phyloP scores from a whole-genome alignment of 768 basidiomycete genomes.

The Boletus insuetus region DNA sequence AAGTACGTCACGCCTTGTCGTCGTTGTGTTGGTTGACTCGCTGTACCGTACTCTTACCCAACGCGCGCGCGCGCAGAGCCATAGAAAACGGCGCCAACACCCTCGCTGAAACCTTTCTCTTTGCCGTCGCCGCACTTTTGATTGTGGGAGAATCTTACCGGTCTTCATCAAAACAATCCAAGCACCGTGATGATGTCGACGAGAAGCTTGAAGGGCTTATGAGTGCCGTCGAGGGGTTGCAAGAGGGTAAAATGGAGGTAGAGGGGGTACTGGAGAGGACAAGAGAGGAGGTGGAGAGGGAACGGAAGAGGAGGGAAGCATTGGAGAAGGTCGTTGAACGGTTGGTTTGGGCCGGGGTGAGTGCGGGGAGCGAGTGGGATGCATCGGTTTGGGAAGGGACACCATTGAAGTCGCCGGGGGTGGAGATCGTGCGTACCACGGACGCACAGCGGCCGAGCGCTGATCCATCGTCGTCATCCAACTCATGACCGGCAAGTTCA shows the following conservation, averaged over 20 bases:
- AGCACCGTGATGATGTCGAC: slow-evolving; percentile 69
- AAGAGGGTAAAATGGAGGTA: slow-evolving; percentile 38
- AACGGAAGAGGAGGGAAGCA: slow-evolving; percentile 52
- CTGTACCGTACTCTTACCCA: too few species aligned
- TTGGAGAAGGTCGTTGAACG: slow-evolving; percentile 62
- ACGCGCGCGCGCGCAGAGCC: slow-evolving; percentile 43
- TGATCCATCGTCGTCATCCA: background rate
- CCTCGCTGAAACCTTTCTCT: slow-evolving; percentile 83
- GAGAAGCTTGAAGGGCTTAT: slow-evolving; percentile 65
- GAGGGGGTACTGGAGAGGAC: slow-evolving; percentile 42
- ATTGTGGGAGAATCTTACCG: slow-evolving; percentile 81
- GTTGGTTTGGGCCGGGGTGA: slow-evolving; percentile 64
- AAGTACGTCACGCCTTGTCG: slow-evolving; percentile 40
- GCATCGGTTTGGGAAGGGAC: slow-evolving; percentile 48
- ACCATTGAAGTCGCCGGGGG: slow-evolving; percentile 48
- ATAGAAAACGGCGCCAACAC: slow-evolving; percentile 85
- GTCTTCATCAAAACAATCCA: slow-evolving; percentile 62
- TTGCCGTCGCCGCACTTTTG: slow-evolving; percentile 67
- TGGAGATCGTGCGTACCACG: slow-evolving; percentile 30
- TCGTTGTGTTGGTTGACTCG: background rate
- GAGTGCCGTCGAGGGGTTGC: slow-evolving; percentile 44
- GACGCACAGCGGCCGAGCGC: background rate
- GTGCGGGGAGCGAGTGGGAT: slow-evolving; percentile 57
- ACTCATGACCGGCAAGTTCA: slow-evolving; percentile 2
- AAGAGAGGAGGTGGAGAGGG: slow-evolving; percentile 40